Conservation (phyloP, 768 basidiomycete species). For the Zangia roseola region DNA sequence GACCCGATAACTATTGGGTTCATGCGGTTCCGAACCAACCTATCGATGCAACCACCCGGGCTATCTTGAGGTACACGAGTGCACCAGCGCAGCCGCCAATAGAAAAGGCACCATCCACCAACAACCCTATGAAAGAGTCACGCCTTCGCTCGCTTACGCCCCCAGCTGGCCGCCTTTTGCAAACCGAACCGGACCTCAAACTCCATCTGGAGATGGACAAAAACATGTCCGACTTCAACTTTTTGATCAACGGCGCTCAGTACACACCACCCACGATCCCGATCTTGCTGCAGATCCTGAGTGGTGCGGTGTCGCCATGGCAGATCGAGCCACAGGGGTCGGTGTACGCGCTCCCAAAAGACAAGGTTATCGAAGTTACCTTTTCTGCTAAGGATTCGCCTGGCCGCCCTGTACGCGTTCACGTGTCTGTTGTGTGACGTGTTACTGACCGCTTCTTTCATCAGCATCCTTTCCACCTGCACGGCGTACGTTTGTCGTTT, state of each 20-base stretch:
- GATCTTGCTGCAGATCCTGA: conserved; percentile 22
- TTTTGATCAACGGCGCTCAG: conserved; percentile 12
- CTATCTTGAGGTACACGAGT: conserved; percentile 11
- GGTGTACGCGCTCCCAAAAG: conserved; percentile 13
- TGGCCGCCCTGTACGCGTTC: conserved; percentile 32
- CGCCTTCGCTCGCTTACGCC: conserved; percentile 13
- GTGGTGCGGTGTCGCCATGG: conserved; percentile 6
- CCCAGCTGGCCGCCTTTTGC: conserved; percentile 8
- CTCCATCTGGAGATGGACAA: conserved; percentile 14
- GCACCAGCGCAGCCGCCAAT: conserved; percentile 13
- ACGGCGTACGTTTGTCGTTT: conserved; percentile 11
- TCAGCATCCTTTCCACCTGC: conserved; percentile 23
- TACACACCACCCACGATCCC: conserved; percentile 17
- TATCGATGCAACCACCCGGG: conserved; percentile 26
- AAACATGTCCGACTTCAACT: conserved; percentile 12
- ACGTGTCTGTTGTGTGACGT: background rate
- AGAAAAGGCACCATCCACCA: background rate
- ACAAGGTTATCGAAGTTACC: conserved; percentile 12
- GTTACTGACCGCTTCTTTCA: no score
- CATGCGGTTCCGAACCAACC: conserved; percentile 6
- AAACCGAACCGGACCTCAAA: conserved; percentile 17
- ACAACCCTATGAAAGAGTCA: conserved; percentile 17
- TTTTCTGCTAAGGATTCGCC: conserved; percentile 13
- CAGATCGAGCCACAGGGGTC: conserved; percentile 12
- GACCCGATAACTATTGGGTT: conserved; percentile 41